Evolutionary conservation across 2,329 filamentous ascomycete species (phyloP), one percentile per base, ranked within the genome.

Genomic region (Clarireedia sp.): DNA sequence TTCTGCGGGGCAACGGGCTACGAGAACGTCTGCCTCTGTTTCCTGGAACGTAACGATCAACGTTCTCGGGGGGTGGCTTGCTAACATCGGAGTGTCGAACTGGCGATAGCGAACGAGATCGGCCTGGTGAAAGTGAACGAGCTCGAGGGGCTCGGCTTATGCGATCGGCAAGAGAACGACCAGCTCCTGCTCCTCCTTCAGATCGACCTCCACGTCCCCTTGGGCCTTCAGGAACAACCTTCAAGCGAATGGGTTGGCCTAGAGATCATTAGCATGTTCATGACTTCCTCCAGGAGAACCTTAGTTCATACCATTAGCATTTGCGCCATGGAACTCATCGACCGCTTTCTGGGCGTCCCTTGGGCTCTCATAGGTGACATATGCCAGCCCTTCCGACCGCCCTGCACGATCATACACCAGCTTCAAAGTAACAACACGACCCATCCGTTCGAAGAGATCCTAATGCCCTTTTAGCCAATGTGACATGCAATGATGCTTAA

Each of bases 401-500:
- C 91, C 91, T 57, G 89, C 87, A 64, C 90, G 86, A 71, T 96
- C 91, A 68, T 95, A 96, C 57, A 83, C 75, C 38, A 96, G 77
- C 55, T 86, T 80, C 36, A 94, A 76, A 60, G 81, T 82, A 23
- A 74, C 62, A 44, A 95, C 78, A 2, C 82, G 82, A 23, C 89
- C 91, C 61, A 95, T 92, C 65, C 83, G 80, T 59, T 74, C 76
- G 70, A 96, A 96, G 2, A 96, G 80, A 61, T 87, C 88, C 89
- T 95, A 60, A 14, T 17, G 26, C 21, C 44, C n/a, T 48, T 63
- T 26, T 67, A 59, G 43, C 8, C 19, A 37, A 3, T 33, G 23
- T 14, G 9, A 33, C 29, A 33, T 33, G 29, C 29, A 12, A 33
- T 33, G 48, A 52, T 4, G 8, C 9, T 33, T 45, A 5, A 43